Evolutionary conservation across 352 stramenopile genomes (phyloP).

Genomic region (Albugo laibachii): DNA sequence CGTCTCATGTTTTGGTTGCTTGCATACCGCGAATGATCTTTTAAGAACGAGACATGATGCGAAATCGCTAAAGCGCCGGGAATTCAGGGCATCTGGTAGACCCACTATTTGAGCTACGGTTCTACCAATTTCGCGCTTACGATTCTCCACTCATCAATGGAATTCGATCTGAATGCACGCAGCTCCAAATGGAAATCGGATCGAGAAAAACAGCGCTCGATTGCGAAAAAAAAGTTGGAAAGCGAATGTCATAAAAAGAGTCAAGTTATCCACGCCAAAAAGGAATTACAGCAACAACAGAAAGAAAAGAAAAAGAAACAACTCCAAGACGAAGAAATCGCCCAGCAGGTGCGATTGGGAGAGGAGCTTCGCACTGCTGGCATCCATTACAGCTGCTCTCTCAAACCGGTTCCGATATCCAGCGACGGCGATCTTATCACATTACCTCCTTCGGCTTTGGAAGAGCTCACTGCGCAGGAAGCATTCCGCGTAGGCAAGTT

Average conservation of each 20-base stretch:
- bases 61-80: too few species aligned
- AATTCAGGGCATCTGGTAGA: too few species aligned
- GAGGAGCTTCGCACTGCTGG: slow-evolving; percentile 49
- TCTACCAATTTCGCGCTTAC: too few species aligned
- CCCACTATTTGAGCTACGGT: too few species aligned
- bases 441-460: slow-evolving; percentile 48
- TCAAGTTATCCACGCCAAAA: slow-evolving; percentile 17
- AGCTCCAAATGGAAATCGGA: slow-evolving; percentile 50
- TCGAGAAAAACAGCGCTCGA: slow-evolving; percentile 32
- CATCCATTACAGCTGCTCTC: slow-evolving; percentile 32
- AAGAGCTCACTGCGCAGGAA: slow-evolving; percentile 56
- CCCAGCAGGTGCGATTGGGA: slow-evolving; percentile 30
- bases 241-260: slow-evolving; percentile 28
- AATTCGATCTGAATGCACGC: slow-evolving; percentile 48
- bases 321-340: slow-evolving; percentile 15
- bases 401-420: slow-evolving; percentile 22
- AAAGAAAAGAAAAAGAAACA: slow-evolving; percentile 22
- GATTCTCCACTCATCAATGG: slow-evolving; percentile 12
- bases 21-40: too few species aligned
- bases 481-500: slow-evolving; percentile 58
- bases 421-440: slow-evolving; percentile 58
- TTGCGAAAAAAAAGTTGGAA: slow-evolving; percentile 29
- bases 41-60: too few species aligned
- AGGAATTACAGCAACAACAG: slow-evolving; percentile 22
- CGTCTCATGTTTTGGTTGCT: too few species aligned